Conservation (phyloP, 139 green algal species). For the Tetradesmus lagerheimii region DNA sequence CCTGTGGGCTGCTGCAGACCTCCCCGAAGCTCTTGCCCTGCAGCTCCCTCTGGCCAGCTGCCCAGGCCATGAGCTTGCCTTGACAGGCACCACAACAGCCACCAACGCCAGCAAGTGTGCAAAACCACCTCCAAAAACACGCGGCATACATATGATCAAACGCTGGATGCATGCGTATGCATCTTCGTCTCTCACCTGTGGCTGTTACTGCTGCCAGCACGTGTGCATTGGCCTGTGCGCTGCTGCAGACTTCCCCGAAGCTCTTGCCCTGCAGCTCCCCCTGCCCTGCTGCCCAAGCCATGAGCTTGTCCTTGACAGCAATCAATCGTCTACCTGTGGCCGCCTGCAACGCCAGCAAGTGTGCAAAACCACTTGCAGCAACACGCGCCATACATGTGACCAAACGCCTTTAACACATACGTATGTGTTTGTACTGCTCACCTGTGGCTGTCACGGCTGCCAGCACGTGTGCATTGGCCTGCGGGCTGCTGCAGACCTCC, state of each 20-base stretch:
- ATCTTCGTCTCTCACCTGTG: slow-evolving; percentile 36
- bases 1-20: slow-evolving; percentile 28
- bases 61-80: slow-evolving; percentile 67
- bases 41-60: slow-evolving; percentile 46
- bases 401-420: too few relatives aligned
- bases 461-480: slow-evolving; percentile 12
- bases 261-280: too few relatives aligned
- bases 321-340: too few relatives aligned
- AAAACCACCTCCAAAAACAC: too few relatives aligned
- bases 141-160: too few relatives aligned
- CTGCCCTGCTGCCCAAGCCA: too few relatives aligned
- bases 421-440: too few relatives aligned
- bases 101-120: too few relatives aligned
- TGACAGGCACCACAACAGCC: slow-evolving; percentile 90
- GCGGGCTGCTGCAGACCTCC: slow-evolving; percentile 20
- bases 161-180: too few relatives aligned
- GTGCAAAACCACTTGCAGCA: too few relatives aligned
- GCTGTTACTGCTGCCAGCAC: slow-evolving; percentile 51
- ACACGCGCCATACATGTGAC: too few relatives aligned
- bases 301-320: slow-evolving; percentile 54
- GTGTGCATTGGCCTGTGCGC: neutral
- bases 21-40: slow-evolving; percentile 12
- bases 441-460: slow-evolving; percentile 52
- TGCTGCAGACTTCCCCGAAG: slow-evolving; percentile 18
- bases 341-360: too few relatives aligned